Conservation (phyloP, 805 yeast species). For the Cyberlindnera samutprakarnensis region DNA sequence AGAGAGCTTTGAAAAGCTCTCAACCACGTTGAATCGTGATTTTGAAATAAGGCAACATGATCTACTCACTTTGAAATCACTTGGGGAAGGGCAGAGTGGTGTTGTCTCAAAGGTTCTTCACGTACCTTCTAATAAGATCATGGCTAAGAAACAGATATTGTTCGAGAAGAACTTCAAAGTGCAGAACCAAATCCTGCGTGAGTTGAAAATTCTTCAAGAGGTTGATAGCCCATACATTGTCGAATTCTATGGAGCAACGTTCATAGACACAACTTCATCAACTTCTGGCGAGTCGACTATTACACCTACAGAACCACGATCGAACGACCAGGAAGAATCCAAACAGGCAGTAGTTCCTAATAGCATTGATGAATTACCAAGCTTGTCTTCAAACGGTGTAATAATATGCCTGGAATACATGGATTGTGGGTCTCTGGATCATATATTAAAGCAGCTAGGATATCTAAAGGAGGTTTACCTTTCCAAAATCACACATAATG, state of each 20-base stretch:
- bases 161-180: conserved; percentile 75
- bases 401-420: conserved; percentile 93
- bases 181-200: conserved; percentile 80
- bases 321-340: conserved; percentile 1
- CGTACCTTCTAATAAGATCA: conserved; percentile 75
- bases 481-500: conserved; percentile 66
- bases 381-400: conserved; percentile 46
- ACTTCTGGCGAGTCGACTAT: conserved; percentile 8
- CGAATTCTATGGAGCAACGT: conserved; percentile 85
- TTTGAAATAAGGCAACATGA: conserved; percentile 54
- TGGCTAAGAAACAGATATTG: conserved; percentile 87
- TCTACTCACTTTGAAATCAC: conserved; percentile 60
- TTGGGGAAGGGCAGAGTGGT: conserved; percentile 95
- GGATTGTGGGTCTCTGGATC: conserved; percentile 90
- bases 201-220: conserved; percentile 83
- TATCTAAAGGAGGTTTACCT: conserved; percentile 62
- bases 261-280: conserved; percentile 33
- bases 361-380: conserved; percentile 4
- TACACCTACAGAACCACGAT: conserved; percentile 3
- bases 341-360: conserved; percentile 7
- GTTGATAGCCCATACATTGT: conserved; percentile 80
- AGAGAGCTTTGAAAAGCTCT: conserved; percentile 39
- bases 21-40: conserved; percentile 47
- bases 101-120: conserved; percentile 84
- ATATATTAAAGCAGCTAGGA: conserved; percentile 54